A percentile compares a stretch with the other conserved stretches of the same genome.
Conservation (phyloP, 306 rosid genomes). For the Vachellia collinsii region DNA sequence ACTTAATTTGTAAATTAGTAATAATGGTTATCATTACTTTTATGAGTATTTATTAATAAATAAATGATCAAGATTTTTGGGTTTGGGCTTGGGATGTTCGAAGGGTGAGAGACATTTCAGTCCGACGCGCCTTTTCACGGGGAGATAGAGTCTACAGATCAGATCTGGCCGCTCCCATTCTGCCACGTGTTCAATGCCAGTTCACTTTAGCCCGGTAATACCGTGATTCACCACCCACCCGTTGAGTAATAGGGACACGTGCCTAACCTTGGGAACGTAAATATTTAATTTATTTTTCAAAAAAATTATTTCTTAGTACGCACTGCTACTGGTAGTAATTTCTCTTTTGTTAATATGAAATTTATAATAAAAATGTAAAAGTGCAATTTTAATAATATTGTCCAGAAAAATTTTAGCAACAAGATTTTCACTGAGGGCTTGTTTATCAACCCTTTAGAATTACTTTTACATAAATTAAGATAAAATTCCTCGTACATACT, state of each 20-base stretch:
- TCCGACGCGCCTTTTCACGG: slow-evolving; percentile 58
- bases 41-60: neutral
- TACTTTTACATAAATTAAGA: too few species aligned
- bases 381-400: too few species aligned
- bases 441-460: too few species aligned
- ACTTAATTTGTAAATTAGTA: neutral
- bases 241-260: slow-evolving; percentile 44
- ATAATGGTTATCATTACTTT: neutral
- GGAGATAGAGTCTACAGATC: slow-evolving; percentile 19
- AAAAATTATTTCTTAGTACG: neutral
- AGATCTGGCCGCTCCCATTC: slow-evolving; percentile 18
- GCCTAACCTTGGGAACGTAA: slow-evolving; percentile 4
- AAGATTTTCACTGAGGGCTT: too few species aligned
- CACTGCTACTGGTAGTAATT: too few species aligned
- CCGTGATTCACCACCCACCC: slow-evolving; percentile 51
- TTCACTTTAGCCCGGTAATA: slow-evolving; percentile 20
- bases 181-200: slow-evolving; percentile 47
- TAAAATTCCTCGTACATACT: too few species aligned
- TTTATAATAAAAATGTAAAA: too few species aligned
- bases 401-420: too few species aligned
- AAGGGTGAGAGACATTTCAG: neutral
- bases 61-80: neutral
- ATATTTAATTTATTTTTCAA: neutral
- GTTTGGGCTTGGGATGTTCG: neutral
- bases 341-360: too few species aligned